Conservation (phyloP, 257 asterid genomes). For the Gentiana straminea region DNA sequence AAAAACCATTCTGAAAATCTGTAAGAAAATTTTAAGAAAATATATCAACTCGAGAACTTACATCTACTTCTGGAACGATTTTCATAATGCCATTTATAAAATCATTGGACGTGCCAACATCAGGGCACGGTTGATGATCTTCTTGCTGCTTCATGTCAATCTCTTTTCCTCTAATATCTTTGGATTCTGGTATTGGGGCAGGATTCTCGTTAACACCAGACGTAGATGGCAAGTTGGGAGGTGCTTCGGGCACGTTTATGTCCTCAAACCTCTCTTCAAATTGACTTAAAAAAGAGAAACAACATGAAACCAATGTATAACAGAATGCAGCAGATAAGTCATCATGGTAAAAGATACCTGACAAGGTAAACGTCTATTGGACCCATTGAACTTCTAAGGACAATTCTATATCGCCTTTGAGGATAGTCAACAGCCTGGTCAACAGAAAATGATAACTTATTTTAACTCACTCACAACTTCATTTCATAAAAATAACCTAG, state of each 20-base stretch:
- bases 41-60: conserved; percentile 29
- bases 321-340: not conserved
- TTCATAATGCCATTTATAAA: conserved; percentile 69
- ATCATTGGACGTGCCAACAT: conserved; percentile 60
- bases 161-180: conserved; percentile 40
- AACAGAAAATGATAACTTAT: not conserved
- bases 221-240: conserved; percentile 44
- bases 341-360: conserved; percentile 37
- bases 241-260: conserved; percentile 40
- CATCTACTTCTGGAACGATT: conserved; percentile 81
- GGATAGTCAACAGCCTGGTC: conserved; percentile 84
- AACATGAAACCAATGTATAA: not conserved
- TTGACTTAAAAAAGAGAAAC: conserved; percentile 31
- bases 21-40: not conserved
- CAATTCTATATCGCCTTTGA: conserved; percentile 79
- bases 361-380: conserved; percentile 81
- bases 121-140: conserved; percentile 41
- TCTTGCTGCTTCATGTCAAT: conserved; percentile 29
- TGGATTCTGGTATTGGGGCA: conserved; percentile 23
- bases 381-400: conserved; percentile 87
- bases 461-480: not conserved
- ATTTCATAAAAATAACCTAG: too few relatives aligned
- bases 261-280: conserved; percentile 73
- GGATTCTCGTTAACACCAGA: conserved; percentile 33
- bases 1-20: not conserved